Conservation (phyloP, 371 early-diverging fungal species). For the Apophysomyces ossiformis region DNA sequence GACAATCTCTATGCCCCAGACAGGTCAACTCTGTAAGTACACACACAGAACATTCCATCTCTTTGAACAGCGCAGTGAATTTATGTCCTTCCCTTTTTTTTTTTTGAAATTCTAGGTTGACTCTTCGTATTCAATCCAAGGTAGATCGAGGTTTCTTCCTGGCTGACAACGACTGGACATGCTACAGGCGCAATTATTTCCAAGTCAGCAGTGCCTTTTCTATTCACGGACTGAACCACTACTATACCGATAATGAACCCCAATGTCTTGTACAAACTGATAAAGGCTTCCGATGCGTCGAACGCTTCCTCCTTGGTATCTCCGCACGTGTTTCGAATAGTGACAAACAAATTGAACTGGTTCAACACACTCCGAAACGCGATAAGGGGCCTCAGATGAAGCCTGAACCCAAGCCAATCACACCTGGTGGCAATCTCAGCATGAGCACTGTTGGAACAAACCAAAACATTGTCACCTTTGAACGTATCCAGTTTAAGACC, state of each 20-base stretch:
- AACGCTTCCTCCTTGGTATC: constrained; percentile 68
- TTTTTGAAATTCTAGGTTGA: constrained; percentile 14
- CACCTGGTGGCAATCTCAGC: constrained; percentile 51
- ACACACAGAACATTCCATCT: not conserved
- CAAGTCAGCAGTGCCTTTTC: constrained; percentile 75
- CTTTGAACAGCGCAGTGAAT: not conserved
- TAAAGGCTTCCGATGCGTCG: constrained; percentile 30
- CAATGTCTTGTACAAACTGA: constrained; percentile 53
- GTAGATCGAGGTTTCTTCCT: constrained; percentile 79
- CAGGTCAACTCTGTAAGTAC: constrained; percentile 46
- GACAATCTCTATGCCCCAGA: constrained; percentile 58
- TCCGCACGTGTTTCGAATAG: constrained; percentile 57
- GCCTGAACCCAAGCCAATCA: constrained; percentile 58
- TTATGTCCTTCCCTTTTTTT: not conserved
- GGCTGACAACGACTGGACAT: constrained; percentile 82
- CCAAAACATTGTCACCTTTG: constrained; percentile 67
- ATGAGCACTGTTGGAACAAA: constrained; percentile 36
- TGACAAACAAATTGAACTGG: constrained; percentile 71
- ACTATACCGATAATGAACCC: constrained; percentile 40
- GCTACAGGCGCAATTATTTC: constrained; percentile 90
- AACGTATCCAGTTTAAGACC: constrained; percentile 88
- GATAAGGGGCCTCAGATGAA: constrained; percentile 82
- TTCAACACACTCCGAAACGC: constrained; percentile 88
- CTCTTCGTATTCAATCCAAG: constrained; percentile 51
- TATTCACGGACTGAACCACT: constrained; percentile 46